Conservation (phyloP, 805 yeast species). For the Saturnispora sanitii region DNA sequence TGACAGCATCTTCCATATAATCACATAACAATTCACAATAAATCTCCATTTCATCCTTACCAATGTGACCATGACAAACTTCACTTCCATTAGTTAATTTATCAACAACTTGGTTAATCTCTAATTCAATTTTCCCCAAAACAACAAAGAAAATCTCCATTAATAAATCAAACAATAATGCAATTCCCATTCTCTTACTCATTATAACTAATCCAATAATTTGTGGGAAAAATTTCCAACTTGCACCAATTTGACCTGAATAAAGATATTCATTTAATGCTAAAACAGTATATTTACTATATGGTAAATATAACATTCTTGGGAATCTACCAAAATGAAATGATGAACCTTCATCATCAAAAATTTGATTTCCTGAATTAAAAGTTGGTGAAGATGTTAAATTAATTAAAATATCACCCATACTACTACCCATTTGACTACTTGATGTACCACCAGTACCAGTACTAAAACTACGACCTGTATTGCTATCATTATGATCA, state of each 20-base stretch:
- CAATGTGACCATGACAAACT: constrained; percentile 9
- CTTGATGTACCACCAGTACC: neutral
- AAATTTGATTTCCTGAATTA: neutral
- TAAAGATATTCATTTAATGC: constrained; percentile 66
- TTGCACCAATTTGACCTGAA: constrained; percentile 71
- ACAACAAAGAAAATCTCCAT: constrained; percentile 61
- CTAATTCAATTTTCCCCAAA: constrained; percentile 51
- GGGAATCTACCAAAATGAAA: constrained; percentile 35
- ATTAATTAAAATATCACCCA: neutral
- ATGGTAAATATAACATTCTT: constrained; percentile 59
- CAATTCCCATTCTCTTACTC: constrained; percentile 58
- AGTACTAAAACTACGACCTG: neutral
- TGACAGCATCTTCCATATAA: constrained; percentile 6
- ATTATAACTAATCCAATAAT: constrained; percentile 53
- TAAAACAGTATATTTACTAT: constrained; percentile 46
- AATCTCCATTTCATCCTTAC: constrained; percentile 11
- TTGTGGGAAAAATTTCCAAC: constrained; percentile 64
- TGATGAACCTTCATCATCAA: constrained; percentile 1
- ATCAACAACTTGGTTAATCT: constrained; percentile 3
- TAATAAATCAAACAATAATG: constrained; percentile 59
- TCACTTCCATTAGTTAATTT: no score
- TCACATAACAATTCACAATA: constrained; percentile 10
- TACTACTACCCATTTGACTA: neutral
- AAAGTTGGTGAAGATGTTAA: neutral
- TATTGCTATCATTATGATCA: no score